Base-by-base conservation (phyloP, 441 rosid species). In the Bocquillonia castaneifolia region DNA sequence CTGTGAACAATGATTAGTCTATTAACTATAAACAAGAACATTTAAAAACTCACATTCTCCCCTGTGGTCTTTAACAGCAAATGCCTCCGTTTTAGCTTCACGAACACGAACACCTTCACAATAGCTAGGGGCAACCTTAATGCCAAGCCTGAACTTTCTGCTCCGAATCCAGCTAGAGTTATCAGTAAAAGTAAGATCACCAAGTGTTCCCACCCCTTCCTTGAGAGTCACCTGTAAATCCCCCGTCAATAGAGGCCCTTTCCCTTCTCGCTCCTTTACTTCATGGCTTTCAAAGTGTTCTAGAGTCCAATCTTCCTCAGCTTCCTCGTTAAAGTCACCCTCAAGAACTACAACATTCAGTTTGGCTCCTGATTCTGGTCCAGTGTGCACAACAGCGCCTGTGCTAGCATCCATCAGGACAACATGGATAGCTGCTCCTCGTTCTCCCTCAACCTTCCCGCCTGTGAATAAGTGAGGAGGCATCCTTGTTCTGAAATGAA, bases 161-260 rank as follows among this genome's bases (percentile, higher is more conserved):
- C 99, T 90, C 78, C 97, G 80, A 73, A 95, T 95, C 99, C 99
- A 95, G 76, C 99, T 95, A 26, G 99, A 95, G 81, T 95, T 95
- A 68, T 95, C 99, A 0, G 98, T 92, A 75, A 95, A 95, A 63
- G 85, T 83, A 74, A 95, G 91, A 54, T 90, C 95, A n/a, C 98
- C 99, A n/a, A 95, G 80, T 59, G 92, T 95, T 80, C 99, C 99
- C 26, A 95, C 87, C 6, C 99, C 99, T 74, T 92, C 98, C 79
- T 88, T 90, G 55, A 95, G 95, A 54, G 68, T 60, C 59, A 95
- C 80, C 69, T 83, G 95, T 62, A 90, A 81, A 22, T 95, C 98
- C 63, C 99, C 98, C 0, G 93, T 90, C 77, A 95, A 76, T 45
- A 95, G 79, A 18, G 99, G 99, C 64, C 96, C 83, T 80, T 88